These are phyloP conservation scores for Cynara cardunculus DNA, from an alignment of 129 eudicot species.

Conservation along the genomic window DNA sequence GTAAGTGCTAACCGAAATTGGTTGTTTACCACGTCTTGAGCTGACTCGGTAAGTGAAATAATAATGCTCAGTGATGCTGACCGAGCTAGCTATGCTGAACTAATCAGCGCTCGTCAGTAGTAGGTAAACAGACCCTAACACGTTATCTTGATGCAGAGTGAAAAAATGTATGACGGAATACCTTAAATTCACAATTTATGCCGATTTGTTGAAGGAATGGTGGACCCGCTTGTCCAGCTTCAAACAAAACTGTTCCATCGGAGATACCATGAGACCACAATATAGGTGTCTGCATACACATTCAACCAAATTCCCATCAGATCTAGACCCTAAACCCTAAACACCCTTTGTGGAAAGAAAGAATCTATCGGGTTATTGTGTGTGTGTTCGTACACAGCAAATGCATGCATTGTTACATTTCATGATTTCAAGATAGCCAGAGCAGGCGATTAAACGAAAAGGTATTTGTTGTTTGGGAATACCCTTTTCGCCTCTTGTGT, in stretches of 20 bases:
- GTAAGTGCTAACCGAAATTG: neutral
- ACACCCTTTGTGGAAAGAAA: neutral
- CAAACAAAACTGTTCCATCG: slow-evolving; percentile 78
- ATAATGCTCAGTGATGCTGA: no score
- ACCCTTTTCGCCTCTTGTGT: slow-evolving; percentile 91
- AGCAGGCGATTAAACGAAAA: neutral
- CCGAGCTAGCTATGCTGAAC: no score
- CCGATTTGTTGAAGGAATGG: slow-evolving; percentile 77
- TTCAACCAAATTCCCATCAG: neutral
- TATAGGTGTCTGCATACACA: slow-evolving; percentile 62
- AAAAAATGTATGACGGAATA: slow-evolving; percentile 7
- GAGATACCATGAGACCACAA: slow-evolving; percentile 86
- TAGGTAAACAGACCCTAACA: neutral
- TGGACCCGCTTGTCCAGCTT: slow-evolving; percentile 98
- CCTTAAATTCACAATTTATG: slow-evolving; percentile 93
- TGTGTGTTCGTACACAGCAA: neutral
- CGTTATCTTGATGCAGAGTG: neutral
- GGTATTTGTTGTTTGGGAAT: neutral
- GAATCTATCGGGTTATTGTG: neutral
- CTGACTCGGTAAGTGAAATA: no score
- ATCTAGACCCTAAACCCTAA: neutral
- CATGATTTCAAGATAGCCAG: neutral
- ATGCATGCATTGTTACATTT: neutral
- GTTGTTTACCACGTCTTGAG: neutral
- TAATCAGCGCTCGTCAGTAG: no score